Percentiles rank a stretch among this genome's conserved stretches.
phyloP scores from a whole-genome alignment of 2,329 filamentous ascomycete species.

The Chrysosporium queenslandicum region DNA sequence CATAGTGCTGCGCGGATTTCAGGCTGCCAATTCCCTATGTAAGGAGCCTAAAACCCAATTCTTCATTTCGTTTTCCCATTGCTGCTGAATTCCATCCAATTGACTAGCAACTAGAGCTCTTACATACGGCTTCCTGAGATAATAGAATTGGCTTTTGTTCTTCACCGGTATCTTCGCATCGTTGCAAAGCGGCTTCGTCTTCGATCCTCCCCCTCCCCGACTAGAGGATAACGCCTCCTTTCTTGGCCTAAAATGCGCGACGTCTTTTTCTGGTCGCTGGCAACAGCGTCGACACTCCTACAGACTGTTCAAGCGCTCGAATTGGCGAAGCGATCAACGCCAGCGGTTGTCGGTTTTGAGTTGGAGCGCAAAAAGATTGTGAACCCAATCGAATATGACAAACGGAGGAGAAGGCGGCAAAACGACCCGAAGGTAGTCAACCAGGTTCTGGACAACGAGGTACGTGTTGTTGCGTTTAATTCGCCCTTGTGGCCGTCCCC shows the following conservation, averaged over 20 bases:
- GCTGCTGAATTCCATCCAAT: neutral
- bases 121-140: neutral
- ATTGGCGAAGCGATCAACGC: constrained; percentile 28
- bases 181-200: neutral
- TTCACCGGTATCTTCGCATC: neutral
- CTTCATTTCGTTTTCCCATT: neutral
- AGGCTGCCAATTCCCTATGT: neutral
- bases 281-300: neutral
- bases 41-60: neutral
- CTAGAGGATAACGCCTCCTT: neutral
- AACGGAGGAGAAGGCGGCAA: constrained; percentile 31
- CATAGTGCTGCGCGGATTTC: neutral
- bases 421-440: constrained; percentile 32
- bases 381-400: constrained; percentile 41
- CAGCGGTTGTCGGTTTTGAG: constrained; percentile 41
- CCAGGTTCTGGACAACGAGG: constrained; percentile 46
- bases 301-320: constrained; percentile 19
- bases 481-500: too few species aligned
- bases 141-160: neutral
- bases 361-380: constrained; percentile 41
- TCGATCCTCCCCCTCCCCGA: neutral
- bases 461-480: constrained; percentile 17
- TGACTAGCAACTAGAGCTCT: neutral
- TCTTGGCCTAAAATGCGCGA: constrained; percentile 7
- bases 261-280: constrained; percentile 12